Percentiles rank a stretch among this genome's conserved stretches.
phyloP scores from a whole-genome alignment of 805 yeast genomes.

The Metahyphopichia silvanorum region DNA sequence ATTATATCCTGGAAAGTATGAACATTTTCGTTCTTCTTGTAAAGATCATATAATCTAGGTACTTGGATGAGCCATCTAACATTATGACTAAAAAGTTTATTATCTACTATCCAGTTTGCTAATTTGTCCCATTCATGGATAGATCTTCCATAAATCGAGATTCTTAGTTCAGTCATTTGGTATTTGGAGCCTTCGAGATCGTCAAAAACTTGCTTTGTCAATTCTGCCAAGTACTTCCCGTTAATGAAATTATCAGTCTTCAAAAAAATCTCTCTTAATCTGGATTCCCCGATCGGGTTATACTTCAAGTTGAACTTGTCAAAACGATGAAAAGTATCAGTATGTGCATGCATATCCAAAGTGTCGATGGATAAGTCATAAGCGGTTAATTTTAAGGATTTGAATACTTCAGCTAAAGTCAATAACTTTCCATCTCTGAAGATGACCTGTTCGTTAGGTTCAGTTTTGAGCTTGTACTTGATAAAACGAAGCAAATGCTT shows the following conservation, averaged over 20 bases:
- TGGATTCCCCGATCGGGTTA: slow-evolving; percentile 97
- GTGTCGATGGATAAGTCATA: slow-evolving; percentile 96
- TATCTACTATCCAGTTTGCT: slow-evolving; percentile 93
- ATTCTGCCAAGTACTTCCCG: slow-evolving; percentile 88
- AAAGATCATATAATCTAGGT: slow-evolving; percentile 89
- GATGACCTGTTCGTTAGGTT: slow-evolving; percentile 86
- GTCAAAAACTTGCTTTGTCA: slow-evolving; percentile 88
- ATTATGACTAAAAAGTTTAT: slow-evolving; percentile 85
- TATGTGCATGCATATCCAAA: slow-evolving; percentile 98
- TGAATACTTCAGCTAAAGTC: slow-evolving; percentile 85
- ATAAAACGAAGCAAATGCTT: slow-evolving; percentile 92
- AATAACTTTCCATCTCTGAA: slow-evolving; percentile 88
- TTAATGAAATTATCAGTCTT: slow-evolving; percentile 92
- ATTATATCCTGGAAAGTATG: slow-evolving; percentile 71
- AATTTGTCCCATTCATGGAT: slow-evolving; percentile 91
- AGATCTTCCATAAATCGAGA: slow-evolving; percentile 89
- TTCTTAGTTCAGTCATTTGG: slow-evolving; percentile 96
- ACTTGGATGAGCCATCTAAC: slow-evolving; percentile 97
- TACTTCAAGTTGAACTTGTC: slow-evolving; percentile 96
- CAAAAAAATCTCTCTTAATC: slow-evolving; percentile 91
- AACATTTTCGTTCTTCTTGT: slow-evolving; percentile 73
- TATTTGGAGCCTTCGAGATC: slow-evolving; percentile 94
- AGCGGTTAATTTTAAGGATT: slow-evolving; percentile 86
- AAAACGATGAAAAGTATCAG: slow-evolving; percentile 95
- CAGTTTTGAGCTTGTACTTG: slow-evolving; percentile 86